Evolutionary conservation across 2,329 filamentous ascomycete genomes (phyloP), one percentile per base, ranked within the genome.

Genomic region (Curvularia verruculosa): DNA sequence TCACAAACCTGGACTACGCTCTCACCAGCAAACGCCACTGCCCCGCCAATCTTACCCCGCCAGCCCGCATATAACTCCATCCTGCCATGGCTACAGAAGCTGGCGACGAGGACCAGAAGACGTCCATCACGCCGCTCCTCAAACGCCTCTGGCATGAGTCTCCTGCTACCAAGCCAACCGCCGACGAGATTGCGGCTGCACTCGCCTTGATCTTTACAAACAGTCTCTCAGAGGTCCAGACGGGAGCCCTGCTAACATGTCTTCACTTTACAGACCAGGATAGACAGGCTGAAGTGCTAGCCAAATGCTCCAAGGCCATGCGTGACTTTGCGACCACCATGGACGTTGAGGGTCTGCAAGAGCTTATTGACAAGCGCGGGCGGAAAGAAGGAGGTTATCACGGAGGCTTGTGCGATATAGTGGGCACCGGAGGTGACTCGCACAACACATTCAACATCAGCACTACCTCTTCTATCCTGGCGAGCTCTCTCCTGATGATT

Each of bases 371-470:
- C 58, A 77, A 79, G 54, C 83, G 85, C 53, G 84, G 84, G 12
- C 83, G 83, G 67, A 83, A 84, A 52, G 88, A 91, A 70, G 93
- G 93, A 7, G 79, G 78, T 8, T 99, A 99, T 75, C 73, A 81
- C 10, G 95, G 95, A 61, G 94, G 94, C 4, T 79, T 99, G 74
- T 88, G 93, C 75, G 95, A 99, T 77, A 98, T 99, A 75, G 95
- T 99, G 56, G 95, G 95, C 66, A 99, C 95, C 7, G 95, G 95
- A 65, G 95, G 95, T 72, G 95, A 99, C 80, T 89, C 90, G 19
- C 93, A 98, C 83, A 92, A 96, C 77, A 99, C 95, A 31, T 99
- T 96, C 86, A 99, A 99, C 77, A 94, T 99, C 75, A 95, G 90
- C 67, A 99, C 95, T 4, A 96, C 95, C 6, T 87, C 95, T 2